Evolutionary conservation across 78 protist species (phyloP).

Genomic region (Speleostelium caveatum): DNA sequence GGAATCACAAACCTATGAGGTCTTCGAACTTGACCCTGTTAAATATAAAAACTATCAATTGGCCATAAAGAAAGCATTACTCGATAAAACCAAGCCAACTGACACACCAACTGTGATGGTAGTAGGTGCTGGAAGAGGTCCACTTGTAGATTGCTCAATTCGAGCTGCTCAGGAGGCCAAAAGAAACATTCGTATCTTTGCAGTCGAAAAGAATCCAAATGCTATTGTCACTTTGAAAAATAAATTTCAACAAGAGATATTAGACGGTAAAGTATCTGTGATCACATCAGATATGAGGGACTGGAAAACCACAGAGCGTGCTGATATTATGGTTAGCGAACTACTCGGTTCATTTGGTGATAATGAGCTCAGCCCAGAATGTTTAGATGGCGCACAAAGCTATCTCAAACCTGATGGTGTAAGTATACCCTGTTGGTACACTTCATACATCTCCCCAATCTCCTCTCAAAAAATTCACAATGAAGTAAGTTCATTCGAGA

Average conservation of each 20-base stretch:
- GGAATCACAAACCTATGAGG: slow-evolving; percentile 96
- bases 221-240: slow-evolving; percentile 91
- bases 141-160: slow-evolving; percentile 89
- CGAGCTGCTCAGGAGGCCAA: slow-evolving; percentile 59
- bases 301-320: slow-evolving; percentile 44
- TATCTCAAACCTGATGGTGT: slow-evolving; percentile 88
- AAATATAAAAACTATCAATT: slow-evolving; percentile 90
- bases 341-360: slow-evolving; percentile 98
- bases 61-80: slow-evolving; percentile 21
- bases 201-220: slow-evolving; percentile 98
- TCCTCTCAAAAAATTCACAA: slow-evolving; percentile 70
- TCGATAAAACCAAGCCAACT: background rate
- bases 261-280: slow-evolving; percentile 76
- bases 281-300: slow-evolving; percentile 81
- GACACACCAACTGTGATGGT: slow-evolving; percentile 84
- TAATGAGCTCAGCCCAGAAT: slow-evolving; percentile 99
- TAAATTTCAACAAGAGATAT: slow-evolving; percentile 7
- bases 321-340: slow-evolving; percentile 94
- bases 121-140: slow-evolving; percentile 99
- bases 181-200: slow-evolving; percentile 77
- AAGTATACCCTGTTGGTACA: slow-evolving; percentile 93
- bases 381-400: slow-evolving; percentile 97
- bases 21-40: slow-evolving; percentile 96
- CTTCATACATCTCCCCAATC: slow-evolving; percentile 92
- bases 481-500: slow-evolving; percentile 89